These are phyloP conservation scores for Rhynchosporium secalis DNA, from an alignment of 2,329 filamentous ascomycete genomes.

Conservation along the genomic window DNA sequence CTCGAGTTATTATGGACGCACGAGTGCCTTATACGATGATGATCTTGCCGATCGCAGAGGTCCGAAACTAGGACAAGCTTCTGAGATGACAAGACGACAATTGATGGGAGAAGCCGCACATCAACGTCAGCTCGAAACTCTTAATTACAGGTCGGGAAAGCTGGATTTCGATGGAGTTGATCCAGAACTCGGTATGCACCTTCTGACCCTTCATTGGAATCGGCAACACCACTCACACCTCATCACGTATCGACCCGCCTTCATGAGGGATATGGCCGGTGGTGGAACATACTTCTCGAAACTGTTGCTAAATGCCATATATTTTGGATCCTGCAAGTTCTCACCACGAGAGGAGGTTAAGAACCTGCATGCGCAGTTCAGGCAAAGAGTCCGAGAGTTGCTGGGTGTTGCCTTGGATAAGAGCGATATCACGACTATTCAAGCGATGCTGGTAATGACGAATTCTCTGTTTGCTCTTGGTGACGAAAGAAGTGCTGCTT, in stretches of 20 bases:
- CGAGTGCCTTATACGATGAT: not conserved
- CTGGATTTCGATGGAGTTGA: slow-evolving; percentile 58
- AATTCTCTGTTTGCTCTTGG: slow-evolving; percentile 51
- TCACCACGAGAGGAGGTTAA: slow-evolving; percentile 29
- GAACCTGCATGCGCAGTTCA: slow-evolving; percentile 31
- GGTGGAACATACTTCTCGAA: slow-evolving; percentile 42
- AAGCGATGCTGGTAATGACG: slow-evolving; percentile 53
- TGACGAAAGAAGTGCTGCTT: slow-evolving; percentile 53
- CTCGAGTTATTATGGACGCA: not conserved
- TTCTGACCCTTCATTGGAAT: slow-evolving; percentile 54
- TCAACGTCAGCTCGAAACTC: not conserved
- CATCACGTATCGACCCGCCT: slow-evolving; percentile 53
- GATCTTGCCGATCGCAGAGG: not conserved
- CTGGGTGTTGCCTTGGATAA: slow-evolving; percentile 48
- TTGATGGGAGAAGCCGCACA: not conserved
- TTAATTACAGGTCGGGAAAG: not conserved
- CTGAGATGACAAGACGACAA: not conserved
- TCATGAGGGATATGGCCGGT: slow-evolving; percentile 47
- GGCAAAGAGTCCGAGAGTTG: slow-evolving; percentile 46
- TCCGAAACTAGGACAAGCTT: not conserved
- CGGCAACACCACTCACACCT: slow-evolving; percentile 51
- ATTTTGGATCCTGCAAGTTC: slow-evolving; percentile 38
- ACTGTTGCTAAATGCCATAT: slow-evolving; percentile 44
- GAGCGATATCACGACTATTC: slow-evolving; percentile 55
- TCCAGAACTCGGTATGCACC: slow-evolving; percentile 52